Percentiles rank a stretch among this genome's conserved stretches.
phyloP scores from a whole-genome alignment of 768 basidiomycete genomes.

The Russula emetica region DNA sequence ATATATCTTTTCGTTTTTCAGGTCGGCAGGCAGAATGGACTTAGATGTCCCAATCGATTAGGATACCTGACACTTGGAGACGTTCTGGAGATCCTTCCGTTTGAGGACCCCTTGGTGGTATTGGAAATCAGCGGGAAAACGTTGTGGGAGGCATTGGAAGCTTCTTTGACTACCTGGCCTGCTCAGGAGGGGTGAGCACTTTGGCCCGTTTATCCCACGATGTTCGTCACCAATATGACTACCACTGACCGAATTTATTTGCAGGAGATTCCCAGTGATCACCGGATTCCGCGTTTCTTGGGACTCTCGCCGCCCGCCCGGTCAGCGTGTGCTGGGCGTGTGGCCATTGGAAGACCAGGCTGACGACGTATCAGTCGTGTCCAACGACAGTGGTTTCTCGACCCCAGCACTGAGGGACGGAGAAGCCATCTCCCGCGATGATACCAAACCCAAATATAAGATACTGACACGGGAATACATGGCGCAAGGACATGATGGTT shows the following conservation, averaged over 20 bases:
- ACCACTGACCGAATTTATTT: not conserved
- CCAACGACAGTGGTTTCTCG: slow-evolving; percentile 25
- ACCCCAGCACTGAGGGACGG: slow-evolving; percentile 40
- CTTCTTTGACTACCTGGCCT: slow-evolving; percentile 70
- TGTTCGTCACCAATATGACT: not conserved
- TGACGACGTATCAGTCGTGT: slow-evolving; percentile 19
- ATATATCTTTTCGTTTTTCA: not conserved
- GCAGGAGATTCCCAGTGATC: slow-evolving; percentile 82
- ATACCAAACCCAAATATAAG: slow-evolving; percentile 58
- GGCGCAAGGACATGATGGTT: slow-evolving; percentile 83
- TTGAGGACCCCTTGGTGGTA: slow-evolving; percentile 80
- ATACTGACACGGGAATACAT: slow-evolving; percentile 87
- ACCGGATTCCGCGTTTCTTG: slow-evolving; percentile 81
- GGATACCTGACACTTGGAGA: slow-evolving; percentile 79
- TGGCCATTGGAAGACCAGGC: slow-evolving; percentile 45
- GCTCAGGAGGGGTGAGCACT: slow-evolving; percentile 77
- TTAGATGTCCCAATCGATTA: slow-evolving; percentile 29
- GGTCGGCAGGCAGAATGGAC: not conserved
- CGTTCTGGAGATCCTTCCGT: slow-evolving; percentile 84
- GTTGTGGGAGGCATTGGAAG: slow-evolving; percentile 78
- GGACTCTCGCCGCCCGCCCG: slow-evolving; percentile 74
- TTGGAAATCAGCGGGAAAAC: slow-evolving; percentile 73
- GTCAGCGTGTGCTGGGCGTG: slow-evolving; percentile 68
- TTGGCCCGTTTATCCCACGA: not conserved
- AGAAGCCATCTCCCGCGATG: slow-evolving; percentile 50